A percentile compares a stretch with the other conserved stretches of the same genome.
These are phyloP conservation scores for Nitzschia sp. DNA, from an alignment of 108 stramenopile species.

Conservation along the genomic window DNA sequence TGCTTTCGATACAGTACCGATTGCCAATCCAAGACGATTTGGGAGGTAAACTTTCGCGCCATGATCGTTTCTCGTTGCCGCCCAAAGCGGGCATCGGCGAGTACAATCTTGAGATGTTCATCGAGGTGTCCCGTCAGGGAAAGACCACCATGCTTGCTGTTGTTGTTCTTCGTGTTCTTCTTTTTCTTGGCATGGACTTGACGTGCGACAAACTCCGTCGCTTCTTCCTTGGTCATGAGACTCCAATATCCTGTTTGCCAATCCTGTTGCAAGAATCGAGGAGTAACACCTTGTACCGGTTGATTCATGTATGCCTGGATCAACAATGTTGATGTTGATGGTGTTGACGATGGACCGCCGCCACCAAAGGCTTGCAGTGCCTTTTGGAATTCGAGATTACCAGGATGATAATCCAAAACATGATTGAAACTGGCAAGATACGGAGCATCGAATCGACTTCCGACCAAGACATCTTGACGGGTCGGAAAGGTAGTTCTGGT, in stretches of 20 bases:
- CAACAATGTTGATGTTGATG: neutral
- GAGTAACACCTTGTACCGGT: conserved; percentile 6
- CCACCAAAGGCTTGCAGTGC: neutral
- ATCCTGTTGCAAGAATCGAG: conserved; percentile 41
- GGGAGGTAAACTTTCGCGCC: conserved; percentile 14
- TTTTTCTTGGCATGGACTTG: neutral
- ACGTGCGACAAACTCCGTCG: neutral
- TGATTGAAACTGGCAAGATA: conserved; percentile 32
- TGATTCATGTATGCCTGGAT: neutral
- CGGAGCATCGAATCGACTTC: conserved; percentile 40
- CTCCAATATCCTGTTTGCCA: conserved; percentile 36
- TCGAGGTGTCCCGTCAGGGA: neutral
- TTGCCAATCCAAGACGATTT: conserved; percentile 15
- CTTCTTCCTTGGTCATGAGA: conserved; percentile 22
- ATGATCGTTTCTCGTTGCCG: conserved; percentile 20
- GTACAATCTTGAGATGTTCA: conserved; percentile 15
- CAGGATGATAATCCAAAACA: conserved; percentile 49
- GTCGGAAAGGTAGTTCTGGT: conserved; percentile 35
- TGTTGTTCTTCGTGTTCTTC: too few relatives aligned
- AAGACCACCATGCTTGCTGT: too few relatives aligned
- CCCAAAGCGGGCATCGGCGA: conserved; percentile 43
- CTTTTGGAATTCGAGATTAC: conserved; percentile 26
- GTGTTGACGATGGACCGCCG: neutral
- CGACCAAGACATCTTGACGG: conserved; percentile 39
- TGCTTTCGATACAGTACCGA: neutral